Evolutionary conservation across 2,329 filamentous ascomycete genomes (phyloP).

Genomic region (Fusarium sp.): DNA sequence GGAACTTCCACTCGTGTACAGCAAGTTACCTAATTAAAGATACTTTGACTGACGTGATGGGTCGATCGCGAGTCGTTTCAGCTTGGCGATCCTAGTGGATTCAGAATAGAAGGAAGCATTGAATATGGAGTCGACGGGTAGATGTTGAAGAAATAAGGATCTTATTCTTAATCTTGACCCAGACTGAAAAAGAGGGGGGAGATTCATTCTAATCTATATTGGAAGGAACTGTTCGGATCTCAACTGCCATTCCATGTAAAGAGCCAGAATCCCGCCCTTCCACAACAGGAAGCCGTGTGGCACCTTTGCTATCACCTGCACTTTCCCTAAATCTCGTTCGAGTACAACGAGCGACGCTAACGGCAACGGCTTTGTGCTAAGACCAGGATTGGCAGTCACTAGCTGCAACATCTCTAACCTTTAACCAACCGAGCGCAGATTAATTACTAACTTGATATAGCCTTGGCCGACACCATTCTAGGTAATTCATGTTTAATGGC

Average conservation of each 20-base stretch:
- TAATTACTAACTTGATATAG: slow-evolving; percentile 30
- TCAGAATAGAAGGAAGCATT: background rate
- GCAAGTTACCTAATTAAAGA: background rate
- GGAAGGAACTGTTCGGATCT: slow-evolving; percentile 18
- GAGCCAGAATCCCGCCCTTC: slow-evolving; percentile 7
- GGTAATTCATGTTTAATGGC: background rate
- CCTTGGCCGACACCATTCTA: slow-evolving; percentile 8
- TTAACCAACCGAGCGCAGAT: slow-evolving; percentile 22
- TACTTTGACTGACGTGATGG: slow-evolving; percentile 21
- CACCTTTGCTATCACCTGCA: slow-evolving; percentile 33
- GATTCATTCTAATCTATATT: slow-evolving; percentile 6
- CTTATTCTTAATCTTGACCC: slow-evolving; percentile 2
- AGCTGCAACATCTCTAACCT: slow-evolving; percentile 18
- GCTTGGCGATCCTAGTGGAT: slow-evolving; percentile 30
- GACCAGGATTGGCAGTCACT: slow-evolving; percentile 20
- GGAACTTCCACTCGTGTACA: slow-evolving; percentile 2
- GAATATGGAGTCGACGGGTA: background rate
- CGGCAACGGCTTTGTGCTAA: slow-evolving; percentile 16
- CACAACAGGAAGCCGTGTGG: slow-evolving; percentile 23
- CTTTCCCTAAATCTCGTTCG: slow-evolving; percentile 11
- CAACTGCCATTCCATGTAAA: slow-evolving; percentile 8
- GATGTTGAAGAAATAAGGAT: slow-evolving; percentile 8
- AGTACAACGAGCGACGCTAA: slow-evolving; percentile 30
- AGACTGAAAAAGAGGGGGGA: slow-evolving; percentile 6
- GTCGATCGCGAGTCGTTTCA: slow-evolving; percentile 34